phyloP scores from a whole-genome alignment of 768 basidiomycete species.

The Lentinula aciculospora region DNA sequence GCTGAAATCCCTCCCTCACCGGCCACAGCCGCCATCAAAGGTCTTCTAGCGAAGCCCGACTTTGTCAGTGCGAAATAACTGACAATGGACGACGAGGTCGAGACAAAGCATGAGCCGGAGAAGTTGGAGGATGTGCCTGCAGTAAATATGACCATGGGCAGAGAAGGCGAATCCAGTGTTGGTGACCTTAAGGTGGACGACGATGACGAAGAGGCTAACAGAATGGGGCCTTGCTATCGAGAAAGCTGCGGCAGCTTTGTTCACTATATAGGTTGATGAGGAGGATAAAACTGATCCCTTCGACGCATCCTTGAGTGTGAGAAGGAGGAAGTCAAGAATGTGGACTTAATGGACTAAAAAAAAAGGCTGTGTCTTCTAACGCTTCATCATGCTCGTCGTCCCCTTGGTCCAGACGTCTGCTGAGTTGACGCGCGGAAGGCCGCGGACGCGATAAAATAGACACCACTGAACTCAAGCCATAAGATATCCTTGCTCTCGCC shows the following conservation, averaged over 20 bases:
- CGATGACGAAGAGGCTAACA: constrained; percentile 80
- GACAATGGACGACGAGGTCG: constrained; percentile 81
- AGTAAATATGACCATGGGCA: constrained; percentile 82
- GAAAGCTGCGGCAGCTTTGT: constrained; percentile 45
- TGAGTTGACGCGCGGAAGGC: constrained; percentile 61
- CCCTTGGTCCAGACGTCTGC: constrained; percentile 65
- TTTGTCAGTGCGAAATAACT: constrained; percentile 54
- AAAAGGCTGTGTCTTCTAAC: constrained; percentile 41
- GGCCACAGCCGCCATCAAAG: constrained; percentile 33
- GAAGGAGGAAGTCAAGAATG: constrained; percentile 84
- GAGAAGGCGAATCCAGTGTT: constrained; percentile 65
- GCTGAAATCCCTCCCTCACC: constrained; percentile 32
- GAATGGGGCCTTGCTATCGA: constrained; percentile 67
- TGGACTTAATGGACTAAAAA: constrained; percentile 85
- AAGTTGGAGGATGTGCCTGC: constrained; percentile 88
- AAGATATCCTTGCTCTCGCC: constrained; percentile 93
- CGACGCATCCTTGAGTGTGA: constrained; percentile 92
- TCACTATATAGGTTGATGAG: constrained; percentile 73
- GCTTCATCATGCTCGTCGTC: too few species aligned
- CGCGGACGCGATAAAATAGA: constrained; percentile 74
- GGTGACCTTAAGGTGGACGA: constrained; percentile 90
- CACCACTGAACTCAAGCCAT: constrained; percentile 85
- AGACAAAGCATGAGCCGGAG: constrained; percentile 83
- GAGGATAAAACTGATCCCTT: constrained; percentile 88
- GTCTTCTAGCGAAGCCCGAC: constrained; percentile 77